Percentiles rank a stretch among this genome's conserved stretches.
phyloP scores from a whole-genome alignment of 352 stramenopile genomes.

The Globisporangium parvum region DNA sequence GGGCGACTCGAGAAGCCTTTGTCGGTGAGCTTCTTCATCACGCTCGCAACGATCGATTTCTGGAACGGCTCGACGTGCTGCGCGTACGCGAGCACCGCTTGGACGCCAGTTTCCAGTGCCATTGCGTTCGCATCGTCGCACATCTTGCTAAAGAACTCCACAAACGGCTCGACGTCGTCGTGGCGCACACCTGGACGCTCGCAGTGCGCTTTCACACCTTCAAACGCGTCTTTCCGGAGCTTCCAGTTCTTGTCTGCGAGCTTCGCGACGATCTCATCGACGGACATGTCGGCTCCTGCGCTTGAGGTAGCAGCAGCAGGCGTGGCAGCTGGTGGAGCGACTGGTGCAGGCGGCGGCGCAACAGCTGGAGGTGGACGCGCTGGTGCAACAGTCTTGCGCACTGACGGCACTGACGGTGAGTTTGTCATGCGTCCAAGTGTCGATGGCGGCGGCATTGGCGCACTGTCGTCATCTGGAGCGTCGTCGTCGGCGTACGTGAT shows the following conservation, averaged over 20 bases:
- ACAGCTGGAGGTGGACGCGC: slow-evolving; percentile 15
- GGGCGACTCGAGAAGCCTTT: slow-evolving; percentile 81
- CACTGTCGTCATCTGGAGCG: slow-evolving; percentile 5
- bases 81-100: slow-evolving; percentile 70
- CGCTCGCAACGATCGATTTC: slow-evolving; percentile 50
- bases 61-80: slow-evolving; percentile 56
- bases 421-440: slow-evolving; percentile 24
- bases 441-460: slow-evolving; percentile 16
- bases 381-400: slow-evolving; percentile 10
- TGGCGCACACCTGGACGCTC: slow-evolving; percentile 38
- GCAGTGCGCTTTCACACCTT: slow-evolving; percentile 60
- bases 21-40: slow-evolving; percentile 77
- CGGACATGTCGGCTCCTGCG: slow-evolving; percentile 15
- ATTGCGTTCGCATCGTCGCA: slow-evolving; percentile 81
- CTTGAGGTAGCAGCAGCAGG: neutral
- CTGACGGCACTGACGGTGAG: slow-evolving; percentile 26
- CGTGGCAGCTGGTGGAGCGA: neutral
- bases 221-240: slow-evolving; percentile 75
- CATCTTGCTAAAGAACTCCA: slow-evolving; percentile 73
- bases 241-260: slow-evolving; percentile 86
- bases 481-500: slow-evolving; percentile 52
- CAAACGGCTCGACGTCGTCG: slow-evolving; percentile 36
- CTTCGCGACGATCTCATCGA: slow-evolving; percentile 50
- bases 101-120: slow-evolving; percentile 69
- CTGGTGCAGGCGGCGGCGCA: neutral